Evolutionary conservation across 192 early-diverging fungal genomes (phyloP).

Genomic region (Backusella circina): DNA sequence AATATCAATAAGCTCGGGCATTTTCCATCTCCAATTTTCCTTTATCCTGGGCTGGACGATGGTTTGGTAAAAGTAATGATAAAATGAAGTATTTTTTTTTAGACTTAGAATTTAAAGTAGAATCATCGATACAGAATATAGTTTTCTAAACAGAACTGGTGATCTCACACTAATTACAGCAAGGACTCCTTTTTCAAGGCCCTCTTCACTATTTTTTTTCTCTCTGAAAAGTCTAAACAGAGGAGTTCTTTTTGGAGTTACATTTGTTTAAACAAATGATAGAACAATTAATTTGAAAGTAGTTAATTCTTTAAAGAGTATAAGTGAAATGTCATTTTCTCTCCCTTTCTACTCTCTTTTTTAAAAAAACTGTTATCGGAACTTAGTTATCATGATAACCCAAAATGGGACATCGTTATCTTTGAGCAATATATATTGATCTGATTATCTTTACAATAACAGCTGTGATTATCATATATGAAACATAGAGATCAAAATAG

Average conservation of each 20-base stretch:
- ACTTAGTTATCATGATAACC: background rate
- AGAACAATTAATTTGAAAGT: background rate
- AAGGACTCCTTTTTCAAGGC: background rate
- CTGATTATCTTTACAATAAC: background rate
- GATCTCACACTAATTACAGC: background rate
- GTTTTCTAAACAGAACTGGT: background rate
- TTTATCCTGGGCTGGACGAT: background rate
- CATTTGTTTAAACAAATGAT: background rate
- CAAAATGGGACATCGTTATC: background rate
- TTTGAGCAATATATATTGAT: slow-evolving; percentile 1
- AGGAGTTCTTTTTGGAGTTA: background rate
- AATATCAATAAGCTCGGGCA: background rate
- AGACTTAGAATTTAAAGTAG: background rate
- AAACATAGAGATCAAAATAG: background rate
- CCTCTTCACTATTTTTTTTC: background rate
- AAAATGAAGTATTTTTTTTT: background rate
- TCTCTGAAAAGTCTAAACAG: background rate
- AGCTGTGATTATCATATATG: background rate
- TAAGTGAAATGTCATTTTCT: background rate
- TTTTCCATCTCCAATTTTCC: background rate
- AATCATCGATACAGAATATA: background rate
- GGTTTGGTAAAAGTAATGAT: background rate
- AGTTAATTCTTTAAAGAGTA: background rate
- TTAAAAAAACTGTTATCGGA: background rate
- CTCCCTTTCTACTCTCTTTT: background rate